Conservation (phyloP, 495 filamentous ascomycete species). For the Sordaria brevicollis region DNA sequence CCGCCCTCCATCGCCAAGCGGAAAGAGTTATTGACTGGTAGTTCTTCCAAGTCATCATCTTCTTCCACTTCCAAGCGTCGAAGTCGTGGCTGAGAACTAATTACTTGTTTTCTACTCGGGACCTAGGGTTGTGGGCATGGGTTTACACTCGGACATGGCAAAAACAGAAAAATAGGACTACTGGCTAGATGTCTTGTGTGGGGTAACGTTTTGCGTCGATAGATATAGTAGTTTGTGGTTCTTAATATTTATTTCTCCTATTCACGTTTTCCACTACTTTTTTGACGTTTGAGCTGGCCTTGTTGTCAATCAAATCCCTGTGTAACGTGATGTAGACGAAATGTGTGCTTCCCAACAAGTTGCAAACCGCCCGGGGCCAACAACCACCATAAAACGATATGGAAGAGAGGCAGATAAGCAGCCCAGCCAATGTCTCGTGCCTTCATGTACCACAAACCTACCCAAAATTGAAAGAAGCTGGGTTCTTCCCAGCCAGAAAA, state of each 20-base stretch:
- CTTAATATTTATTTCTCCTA: not conserved
- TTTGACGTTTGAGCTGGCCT: too few relatives aligned
- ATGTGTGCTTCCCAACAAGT: not conserved
- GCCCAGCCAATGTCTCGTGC: not conserved
- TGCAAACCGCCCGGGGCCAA: not conserved
- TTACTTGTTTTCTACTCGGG: not conserved
- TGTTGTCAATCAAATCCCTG: not conserved
- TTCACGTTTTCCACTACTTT: not conserved
- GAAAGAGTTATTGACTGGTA: not conserved
- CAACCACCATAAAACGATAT: not conserved
- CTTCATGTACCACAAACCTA: not conserved
- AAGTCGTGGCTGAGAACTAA: not conserved
- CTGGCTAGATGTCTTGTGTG: not conserved
- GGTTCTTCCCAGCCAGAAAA: not conserved
- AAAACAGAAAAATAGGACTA: not conserved
- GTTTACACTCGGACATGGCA: not conserved
- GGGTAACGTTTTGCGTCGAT: not conserved
- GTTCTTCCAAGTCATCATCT: not conserved
- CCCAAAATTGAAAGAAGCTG: not conserved
- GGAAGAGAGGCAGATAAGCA: not conserved
- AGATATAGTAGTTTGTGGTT: not conserved
- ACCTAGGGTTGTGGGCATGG: not conserved
- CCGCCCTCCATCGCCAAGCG: not conserved
- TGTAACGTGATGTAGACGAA: not conserved
- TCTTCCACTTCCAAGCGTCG: not conserved